Evolutionary conservation across 306 rosid genomes (phyloP), one percentile per base, ranked within the genome.

Genomic region (Glycyrrhiza uralensis): DNA sequence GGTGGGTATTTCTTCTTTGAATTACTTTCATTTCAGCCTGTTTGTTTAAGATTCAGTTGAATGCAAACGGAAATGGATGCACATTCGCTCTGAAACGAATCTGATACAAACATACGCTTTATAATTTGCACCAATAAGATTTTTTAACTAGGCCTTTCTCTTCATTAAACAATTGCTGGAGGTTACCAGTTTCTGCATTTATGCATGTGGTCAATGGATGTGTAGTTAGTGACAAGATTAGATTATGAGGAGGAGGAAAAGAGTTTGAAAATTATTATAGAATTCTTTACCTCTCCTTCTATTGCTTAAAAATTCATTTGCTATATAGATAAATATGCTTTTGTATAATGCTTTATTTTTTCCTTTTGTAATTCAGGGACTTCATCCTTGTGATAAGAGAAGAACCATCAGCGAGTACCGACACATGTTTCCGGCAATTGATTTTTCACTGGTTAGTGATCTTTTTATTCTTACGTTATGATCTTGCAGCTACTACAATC

Each of bases 301-400:
- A 24, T 51, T 52, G 45, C 55, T 46, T 38, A 22, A 14, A 61
- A 28, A 12, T 54, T 61, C 28, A 42, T 28, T 39, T 28, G 4
- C 41, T 44, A 54, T 45, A 50, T 30, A 56, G 63, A 4, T 49
- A 44, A 64, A 18, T 20, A 19, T 47, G 63, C 61, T 45, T 75
- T 15, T 47, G 5, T 72, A 7, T 38, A 41, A 57, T 4, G 51
- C 35, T 49, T 76, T 71, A 54, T 60, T 50, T 39, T n/a, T n/a
- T n/a, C n/a, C n/a, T n/a, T n/a, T 66, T 55, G 18, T 71, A 11
- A 65, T 82, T 45, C 81, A 92, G 98, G 98, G 95, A 36, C 67
- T 72, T 65, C 95, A 88, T 80, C 96, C 96, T 41, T 90, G 95
- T 73, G 92, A 90, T 75, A 90, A 92, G 85, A 86, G 98, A 82